Base-by-base conservation (phyloP, 2,329 filamentous ascomycete genomes). In the Metarhizium sp. region DNA sequence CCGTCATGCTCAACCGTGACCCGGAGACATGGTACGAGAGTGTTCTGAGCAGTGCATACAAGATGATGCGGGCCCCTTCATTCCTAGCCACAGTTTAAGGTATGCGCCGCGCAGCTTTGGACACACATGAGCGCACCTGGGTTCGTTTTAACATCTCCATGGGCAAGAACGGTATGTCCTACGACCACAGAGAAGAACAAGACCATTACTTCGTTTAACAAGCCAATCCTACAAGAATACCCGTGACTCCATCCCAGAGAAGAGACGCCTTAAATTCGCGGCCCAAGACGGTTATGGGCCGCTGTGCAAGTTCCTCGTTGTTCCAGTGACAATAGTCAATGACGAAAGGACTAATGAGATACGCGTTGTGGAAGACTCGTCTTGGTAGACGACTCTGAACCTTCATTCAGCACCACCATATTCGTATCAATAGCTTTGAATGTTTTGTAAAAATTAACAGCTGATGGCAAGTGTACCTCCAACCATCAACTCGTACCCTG, bases 201-300 rank as follows among this genome's bases (percentile, higher is more conserved):
- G 59, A 71, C 72, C 1, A 57, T 72, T 18, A 65, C 66, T 2
- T 72, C 70, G 62, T 74, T 67, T 59, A 62, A 65, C n/a, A 58
- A 63, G 0, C 4, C 4, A 25, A 25, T 68, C 69, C 40, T 75
- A 75, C 54, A 60, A 63, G 25, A 67, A 72, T 51, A 69, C 71
- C 18, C 63, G 67, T 7, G 64, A 66, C 13, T 59, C 63, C 30
- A 71, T 74, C 18, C 63, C 68, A 6, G 60, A 58, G 3, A 65
- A 69, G 14, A 62, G 69, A 0, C 59, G 73, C 25, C 60, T 76
- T 25, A 71, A 75, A 55, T 75, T 66, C 57, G 61, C 59, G n/a
- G 63, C 74, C 13, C 63, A 64, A 32, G 67, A 72, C 7, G 73
- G 73, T 3, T 76, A 72, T 71, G 63, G 50, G n/a, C 72, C 74